These are phyloP conservation scores for Neonectria neomacrospora DNA, from an alignment of 2,329 filamentous ascomycete species.

Conservation along the genomic window DNA sequence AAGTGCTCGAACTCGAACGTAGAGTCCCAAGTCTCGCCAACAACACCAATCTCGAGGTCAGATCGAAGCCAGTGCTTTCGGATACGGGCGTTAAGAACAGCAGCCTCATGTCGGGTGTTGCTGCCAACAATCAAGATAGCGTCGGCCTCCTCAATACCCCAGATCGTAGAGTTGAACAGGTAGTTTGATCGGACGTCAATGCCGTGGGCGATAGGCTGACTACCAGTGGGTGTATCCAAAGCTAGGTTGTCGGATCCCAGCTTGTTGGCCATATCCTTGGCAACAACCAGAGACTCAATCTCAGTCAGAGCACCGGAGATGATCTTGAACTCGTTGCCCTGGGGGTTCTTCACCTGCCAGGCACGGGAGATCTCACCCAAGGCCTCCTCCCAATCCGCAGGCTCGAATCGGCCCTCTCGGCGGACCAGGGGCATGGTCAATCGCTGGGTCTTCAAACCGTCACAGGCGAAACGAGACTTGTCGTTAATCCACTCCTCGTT, in stretches of 20 bases:
- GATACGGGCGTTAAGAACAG: conserved; percentile 94
- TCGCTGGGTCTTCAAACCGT: conserved; percentile 95
- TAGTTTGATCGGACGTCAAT: conserved; percentile 95
- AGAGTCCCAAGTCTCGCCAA: conserved; percentile 91
- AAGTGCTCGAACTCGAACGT: conserved; percentile 97
- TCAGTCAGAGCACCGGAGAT: conserved; percentile 92
- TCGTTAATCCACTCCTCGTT: conserved; percentile 99
- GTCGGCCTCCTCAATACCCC: conserved; percentile 93
- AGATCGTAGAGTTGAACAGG: conserved; percentile 95
- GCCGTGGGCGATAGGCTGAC: conserved; percentile 87
- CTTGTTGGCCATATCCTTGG: conserved; percentile 97
- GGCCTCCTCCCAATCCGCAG: conserved; percentile 95
- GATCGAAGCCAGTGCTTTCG: conserved; percentile 98
- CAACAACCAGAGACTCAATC: conserved; percentile 91
- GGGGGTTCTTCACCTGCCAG: conserved; percentile 81
- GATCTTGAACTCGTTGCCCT: conserved; percentile 95
- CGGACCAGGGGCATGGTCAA: conserved; percentile 92
- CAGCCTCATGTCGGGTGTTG: conserved; percentile 95
- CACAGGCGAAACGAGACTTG: conserved; percentile 95
- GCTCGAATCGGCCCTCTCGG: conserved; percentile 89
- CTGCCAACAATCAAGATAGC: conserved; percentile 91
- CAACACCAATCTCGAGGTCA: conserved; percentile 89
- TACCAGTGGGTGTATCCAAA: conserved; percentile 88
- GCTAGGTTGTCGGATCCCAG: conserved; percentile 96
- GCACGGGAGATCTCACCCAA: conserved; percentile 86